Percentiles rank a stretch among this genome's conserved stretches.
These are phyloP conservation scores for Setaria viridis DNA, from an alignment of 202 grass and related monocot species.

Conservation along the genomic window DNA sequence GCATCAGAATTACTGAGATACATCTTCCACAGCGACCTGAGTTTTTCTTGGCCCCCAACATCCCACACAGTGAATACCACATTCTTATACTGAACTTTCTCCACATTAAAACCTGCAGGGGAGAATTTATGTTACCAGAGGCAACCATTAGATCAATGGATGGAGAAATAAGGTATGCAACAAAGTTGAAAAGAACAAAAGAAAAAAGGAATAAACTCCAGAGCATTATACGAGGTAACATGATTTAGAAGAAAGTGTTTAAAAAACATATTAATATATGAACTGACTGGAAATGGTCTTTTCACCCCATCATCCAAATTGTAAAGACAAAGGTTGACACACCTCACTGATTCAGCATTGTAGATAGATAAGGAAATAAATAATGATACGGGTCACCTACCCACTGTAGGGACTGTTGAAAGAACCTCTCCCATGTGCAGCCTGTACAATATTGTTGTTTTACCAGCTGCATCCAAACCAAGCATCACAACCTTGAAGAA, in stretches of 20 bases:
- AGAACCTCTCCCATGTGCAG: conserved; percentile 96
- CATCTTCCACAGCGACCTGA: conserved; percentile 90
- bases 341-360: not conserved
- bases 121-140: conserved; percentile 20
- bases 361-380: conserved; percentile 7
- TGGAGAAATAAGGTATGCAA: not conserved
- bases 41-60: conserved; percentile 97
- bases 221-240: conserved; percentile 18
- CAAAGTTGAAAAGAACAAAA: not conserved
- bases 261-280: not conserved
- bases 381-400: conserved; percentile 45
- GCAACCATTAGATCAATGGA: conserved; percentile 17
- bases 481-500: conserved; percentile 93
- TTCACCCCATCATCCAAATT: not conserved
- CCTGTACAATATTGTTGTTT: conserved; percentile 94
- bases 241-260: conserved; percentile 3
- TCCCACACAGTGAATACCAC: conserved; percentile 97
- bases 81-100: conserved; percentile 99
- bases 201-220: not conserved
- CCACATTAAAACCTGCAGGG: conserved; percentile 90
- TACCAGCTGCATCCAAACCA: conserved; percentile 96
- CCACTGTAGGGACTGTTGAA: conserved; percentile 93
- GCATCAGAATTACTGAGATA: conserved; percentile 96
- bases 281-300: not conserved
- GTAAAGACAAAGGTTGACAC: not conserved